Conservation (phyloP, 129 eudicot species). For the Flaveria sonorensis region DNA sequence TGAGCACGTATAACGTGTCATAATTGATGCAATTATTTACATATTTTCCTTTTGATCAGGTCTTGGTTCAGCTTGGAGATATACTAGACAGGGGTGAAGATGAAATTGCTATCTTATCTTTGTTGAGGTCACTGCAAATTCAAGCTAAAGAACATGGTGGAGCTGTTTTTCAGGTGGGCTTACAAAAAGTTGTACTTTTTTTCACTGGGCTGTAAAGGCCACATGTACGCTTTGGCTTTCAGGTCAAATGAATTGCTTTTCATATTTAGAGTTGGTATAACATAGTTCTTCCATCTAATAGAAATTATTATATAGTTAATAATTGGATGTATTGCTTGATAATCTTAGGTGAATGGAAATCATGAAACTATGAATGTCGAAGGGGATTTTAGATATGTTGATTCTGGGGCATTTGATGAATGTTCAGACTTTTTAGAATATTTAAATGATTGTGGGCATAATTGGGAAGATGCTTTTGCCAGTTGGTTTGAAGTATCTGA, state of each 20-base stretch:
- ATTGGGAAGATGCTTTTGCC: conserved; percentile 92
- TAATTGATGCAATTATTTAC: conserved; percentile 5
- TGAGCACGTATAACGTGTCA: neutral
- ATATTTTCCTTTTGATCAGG: conserved; percentile 46
- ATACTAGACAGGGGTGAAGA: conserved; percentile 97
- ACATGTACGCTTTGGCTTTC: conserved; percentile 12
- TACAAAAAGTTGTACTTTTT: conserved; percentile 11
- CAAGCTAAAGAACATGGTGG: conserved; percentile 95
- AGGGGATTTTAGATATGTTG: conserved; percentile 94
- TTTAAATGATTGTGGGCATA: conserved; percentile 61
- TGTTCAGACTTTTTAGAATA: conserved; percentile 85
- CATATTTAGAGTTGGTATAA: neutral
- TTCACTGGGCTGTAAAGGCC: neutral
- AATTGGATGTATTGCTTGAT: conserved; percentile 7
- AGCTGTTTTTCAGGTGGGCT: conserved; percentile 84
- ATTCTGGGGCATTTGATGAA: conserved; percentile 86
- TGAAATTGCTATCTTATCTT: conserved; percentile 93
- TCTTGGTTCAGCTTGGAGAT: conserved; percentile 94
- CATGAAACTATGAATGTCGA: conserved; percentile 96
- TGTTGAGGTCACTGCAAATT: conserved; percentile 76
- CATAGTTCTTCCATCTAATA: neutral
- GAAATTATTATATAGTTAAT: conserved; percentile 16
- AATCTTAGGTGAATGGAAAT: conserved; percentile 80
- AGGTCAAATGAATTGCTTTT: conserved; percentile 18
- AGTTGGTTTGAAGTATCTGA: conserved; percentile 69